These are phyloP conservation scores for Kodamaea restingae DNA, from an alignment of 805 yeast genomes.

Conservation along the genomic window DNA sequence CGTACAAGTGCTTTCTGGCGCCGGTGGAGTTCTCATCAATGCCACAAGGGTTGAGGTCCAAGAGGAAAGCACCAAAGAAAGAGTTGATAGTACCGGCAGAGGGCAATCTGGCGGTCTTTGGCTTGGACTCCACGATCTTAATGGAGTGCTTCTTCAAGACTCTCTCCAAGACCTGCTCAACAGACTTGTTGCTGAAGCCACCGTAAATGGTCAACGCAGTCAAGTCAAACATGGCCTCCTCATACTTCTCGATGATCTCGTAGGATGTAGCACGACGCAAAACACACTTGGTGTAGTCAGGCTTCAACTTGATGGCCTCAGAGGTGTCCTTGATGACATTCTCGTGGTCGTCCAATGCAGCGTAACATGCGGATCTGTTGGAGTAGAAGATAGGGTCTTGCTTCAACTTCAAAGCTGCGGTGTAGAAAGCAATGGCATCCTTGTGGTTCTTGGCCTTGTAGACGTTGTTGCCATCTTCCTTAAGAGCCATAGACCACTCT, in stretches of 20 bases:
- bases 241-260: constrained; percentile 72
- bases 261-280: constrained; percentile 91
- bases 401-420: constrained; percentile 71
- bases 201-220: constrained; percentile 85
- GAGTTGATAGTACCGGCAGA: constrained; percentile 81
- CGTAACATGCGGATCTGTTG: constrained; percentile 94
- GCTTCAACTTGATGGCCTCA: constrained; percentile 77
- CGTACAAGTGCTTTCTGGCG: constrained; percentile 57
- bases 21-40: constrained; percentile 50
- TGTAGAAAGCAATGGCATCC: constrained; percentile 75
- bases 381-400: constrained; percentile 88
- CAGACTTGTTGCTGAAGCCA: constrained; percentile 71
- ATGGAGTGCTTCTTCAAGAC: constrained; percentile 78
- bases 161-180: constrained; percentile 82
- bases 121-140: constrained; percentile 57
- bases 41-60: constrained; percentile 49
- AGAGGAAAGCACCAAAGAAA: constrained; percentile 80
- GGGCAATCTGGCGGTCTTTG: constrained; percentile 58
- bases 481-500: constrained; percentile 67
- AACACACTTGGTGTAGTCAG: constrained; percentile 87
- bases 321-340: constrained; percentile 87
- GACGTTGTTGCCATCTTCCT: constrained; percentile 81
- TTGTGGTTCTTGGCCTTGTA: constrained; percentile 68
- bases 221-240: constrained; percentile 86
- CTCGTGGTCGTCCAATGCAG: constrained; percentile 73